Evolutionary conservation across 2,329 filamentous ascomycete species (phyloP).

Genomic region (Paracorniculantispora psalliotae): DNA sequence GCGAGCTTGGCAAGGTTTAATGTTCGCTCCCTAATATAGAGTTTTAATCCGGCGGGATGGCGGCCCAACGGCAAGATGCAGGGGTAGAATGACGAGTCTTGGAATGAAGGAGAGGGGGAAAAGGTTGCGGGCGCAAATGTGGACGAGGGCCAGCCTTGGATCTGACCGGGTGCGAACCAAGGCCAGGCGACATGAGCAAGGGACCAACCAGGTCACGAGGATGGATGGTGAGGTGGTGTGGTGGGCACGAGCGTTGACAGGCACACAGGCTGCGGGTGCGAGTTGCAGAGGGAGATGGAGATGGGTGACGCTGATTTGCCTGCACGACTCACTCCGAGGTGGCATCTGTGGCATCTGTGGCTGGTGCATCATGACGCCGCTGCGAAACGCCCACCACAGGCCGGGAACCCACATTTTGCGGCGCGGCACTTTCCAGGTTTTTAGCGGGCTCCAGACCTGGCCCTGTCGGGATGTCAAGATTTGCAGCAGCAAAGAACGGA

Average conservation of each 20-base stretch:
- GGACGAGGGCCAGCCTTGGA: not conserved
- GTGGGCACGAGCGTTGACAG: not conserved
- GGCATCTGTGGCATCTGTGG: not conserved
- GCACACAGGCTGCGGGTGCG: not conserved
- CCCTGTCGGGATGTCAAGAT: too few relatives aligned
- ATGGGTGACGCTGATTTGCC: not conserved
- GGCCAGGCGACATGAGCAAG: slow-evolving; percentile 4
- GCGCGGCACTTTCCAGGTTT: slow-evolving; percentile 12
- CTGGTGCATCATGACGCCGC: slow-evolving; percentile 8
- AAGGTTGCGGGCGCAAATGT: not conserved
- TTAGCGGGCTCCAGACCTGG: not conserved
- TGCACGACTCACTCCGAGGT: too few relatives aligned
- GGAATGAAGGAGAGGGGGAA: not conserved
- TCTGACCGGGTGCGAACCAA: not conserved
- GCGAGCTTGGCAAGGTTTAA: not conserved
- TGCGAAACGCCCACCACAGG: not conserved
- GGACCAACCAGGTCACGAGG: slow-evolving; percentile 12
- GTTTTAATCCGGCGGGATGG: not conserved
- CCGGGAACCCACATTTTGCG: not conserved
- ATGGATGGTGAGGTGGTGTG: not conserved
- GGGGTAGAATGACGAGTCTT: not conserved
- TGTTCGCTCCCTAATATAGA: not conserved
- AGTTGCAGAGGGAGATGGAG: slow-evolving; percentile 2
- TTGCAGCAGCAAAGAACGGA: too few relatives aligned
- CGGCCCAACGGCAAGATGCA: not conserved